These are phyloP conservation scores for Citrullus amarus DNA, from an alignment of 306 rosid species.

Conservation along the genomic window DNA sequence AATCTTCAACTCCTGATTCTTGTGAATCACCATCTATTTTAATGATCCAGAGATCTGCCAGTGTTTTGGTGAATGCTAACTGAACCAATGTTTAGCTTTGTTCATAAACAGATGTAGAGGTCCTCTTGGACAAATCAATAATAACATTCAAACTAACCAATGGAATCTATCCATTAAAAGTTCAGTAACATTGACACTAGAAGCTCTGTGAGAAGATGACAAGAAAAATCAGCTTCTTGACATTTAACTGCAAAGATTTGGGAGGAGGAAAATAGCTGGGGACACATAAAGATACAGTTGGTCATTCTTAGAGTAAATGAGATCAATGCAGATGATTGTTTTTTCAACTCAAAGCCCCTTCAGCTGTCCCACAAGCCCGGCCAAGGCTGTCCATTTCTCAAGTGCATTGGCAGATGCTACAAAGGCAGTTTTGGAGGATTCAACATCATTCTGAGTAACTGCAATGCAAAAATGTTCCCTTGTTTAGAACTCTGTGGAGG, in stretches of 20 bases:
- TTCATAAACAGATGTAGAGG: neutral
- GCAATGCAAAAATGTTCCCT: slow-evolving; percentile 12
- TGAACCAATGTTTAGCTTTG: neutral
- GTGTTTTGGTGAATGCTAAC: neutral
- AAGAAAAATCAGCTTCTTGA: neutral
- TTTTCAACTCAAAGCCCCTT: slow-evolving; percentile 52
- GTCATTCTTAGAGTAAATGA: neutral
- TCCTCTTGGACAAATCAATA: neutral
- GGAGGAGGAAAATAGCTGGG: neutral
- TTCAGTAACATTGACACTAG: neutral
- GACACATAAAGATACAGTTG: neutral
- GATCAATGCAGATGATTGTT: neutral
- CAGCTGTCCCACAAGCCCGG: slow-evolving; percentile 58
- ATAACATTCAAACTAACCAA: neutral
- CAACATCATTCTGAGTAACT: slow-evolving; percentile 61
- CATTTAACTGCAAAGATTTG: neutral
- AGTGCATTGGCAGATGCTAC: slow-evolving; percentile 71
- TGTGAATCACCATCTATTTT: neutral
- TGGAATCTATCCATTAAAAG: neutral
- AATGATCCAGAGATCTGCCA: neutral
- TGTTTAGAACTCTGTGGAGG: neutral
- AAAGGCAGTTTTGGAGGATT: slow-evolving; percentile 79
- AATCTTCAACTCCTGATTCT: neutral
- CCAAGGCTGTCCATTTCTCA: slow-evolving; percentile 82
- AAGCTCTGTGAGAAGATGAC: neutral